These are phyloP conservation scores for Glycyrrhiza uralensis DNA, from an alignment of 306 rosid species.

Conservation along the genomic window DNA sequence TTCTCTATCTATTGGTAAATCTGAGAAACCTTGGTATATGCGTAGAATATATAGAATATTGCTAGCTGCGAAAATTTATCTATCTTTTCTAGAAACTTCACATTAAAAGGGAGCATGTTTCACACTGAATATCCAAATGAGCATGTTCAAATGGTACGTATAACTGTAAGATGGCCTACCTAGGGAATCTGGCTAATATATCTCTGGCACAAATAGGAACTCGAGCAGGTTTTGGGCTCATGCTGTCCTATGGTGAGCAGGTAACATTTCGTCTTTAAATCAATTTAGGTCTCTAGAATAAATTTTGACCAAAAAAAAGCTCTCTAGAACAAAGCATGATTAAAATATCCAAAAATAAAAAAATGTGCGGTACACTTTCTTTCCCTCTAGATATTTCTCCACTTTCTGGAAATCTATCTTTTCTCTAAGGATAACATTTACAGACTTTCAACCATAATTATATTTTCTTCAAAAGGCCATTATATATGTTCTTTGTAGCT, in stretches of 20 bases:
- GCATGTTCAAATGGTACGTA: slow-evolving; percentile 15
- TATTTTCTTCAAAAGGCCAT: no score
- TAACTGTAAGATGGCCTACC: not conserved
- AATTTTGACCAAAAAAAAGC: no score
- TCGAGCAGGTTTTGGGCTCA: slow-evolving; percentile 1
- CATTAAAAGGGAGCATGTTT: not conserved
- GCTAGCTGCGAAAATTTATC: not conserved
- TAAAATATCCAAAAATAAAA: no score
- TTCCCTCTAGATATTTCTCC: no score
- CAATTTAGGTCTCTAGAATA: no score
- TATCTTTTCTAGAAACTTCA: not conserved
- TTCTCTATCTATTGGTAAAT: not conserved
- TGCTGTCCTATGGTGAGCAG: not conserved
- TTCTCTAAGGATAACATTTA: no score
- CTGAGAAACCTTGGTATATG: slow-evolving; percentile 11
- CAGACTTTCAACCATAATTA: no score
- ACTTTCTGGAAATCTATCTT: no score
- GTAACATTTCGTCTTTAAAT: no score
- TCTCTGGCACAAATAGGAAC: not conserved
- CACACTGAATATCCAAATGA: slow-evolving; percentile 14
- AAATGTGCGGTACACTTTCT: no score
- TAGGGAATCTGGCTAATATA: slow-evolving; percentile 9
- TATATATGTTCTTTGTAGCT: no score
- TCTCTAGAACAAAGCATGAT: no score
- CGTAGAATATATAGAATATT: not conserved